These are phyloP conservation scores for Colletotrichum caudatum DNA, from an alignment of 2,329 filamentous ascomycete species.

Conservation along the genomic window DNA sequence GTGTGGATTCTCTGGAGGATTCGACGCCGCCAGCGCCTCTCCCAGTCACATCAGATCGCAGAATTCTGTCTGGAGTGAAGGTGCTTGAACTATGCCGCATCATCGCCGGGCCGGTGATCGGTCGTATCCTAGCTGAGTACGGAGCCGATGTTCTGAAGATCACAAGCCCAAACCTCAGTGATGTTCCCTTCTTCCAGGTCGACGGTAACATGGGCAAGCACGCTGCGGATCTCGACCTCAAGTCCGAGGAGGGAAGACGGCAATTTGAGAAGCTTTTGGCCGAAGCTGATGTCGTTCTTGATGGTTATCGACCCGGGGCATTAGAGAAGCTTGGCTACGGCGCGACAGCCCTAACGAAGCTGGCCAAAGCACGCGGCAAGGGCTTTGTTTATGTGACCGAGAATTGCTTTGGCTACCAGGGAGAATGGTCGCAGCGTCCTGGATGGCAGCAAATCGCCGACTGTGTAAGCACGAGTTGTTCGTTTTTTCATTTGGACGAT, in stretches of 20 bases:
- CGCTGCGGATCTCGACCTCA: constrained; percentile 72
- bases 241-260: constrained; percentile 62
- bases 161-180: constrained; percentile 74
- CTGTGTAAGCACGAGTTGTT: constrained; percentile 55
- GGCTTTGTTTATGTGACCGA: constrained; percentile 78
- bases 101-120: constrained; percentile 80
- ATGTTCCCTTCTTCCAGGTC: constrained; percentile 79
- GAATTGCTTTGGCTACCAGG: constrained; percentile 74
- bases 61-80: constrained; percentile 70
- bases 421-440: constrained; percentile 71
- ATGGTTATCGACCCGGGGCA: constrained; percentile 77
- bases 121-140: constrained; percentile 78
- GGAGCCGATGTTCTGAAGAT: constrained; percentile 81
- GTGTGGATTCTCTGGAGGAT: constrained; percentile 62
- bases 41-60: constrained; percentile 42
- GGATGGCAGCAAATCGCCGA: constrained; percentile 82
- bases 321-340: constrained; percentile 74
- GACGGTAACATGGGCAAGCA: constrained; percentile 81
- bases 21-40: constrained; percentile 62
- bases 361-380: constrained; percentile 66
- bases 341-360: constrained; percentile 62
- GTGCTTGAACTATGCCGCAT: constrained; percentile 82
- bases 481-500: too few relatives aligned
- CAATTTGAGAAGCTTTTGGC: constrained; percentile 70
- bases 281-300: constrained; percentile 73